phyloP scores from a whole-genome alignment of 139 green algal species.

The Pseudopediastrum boryanum region DNA sequence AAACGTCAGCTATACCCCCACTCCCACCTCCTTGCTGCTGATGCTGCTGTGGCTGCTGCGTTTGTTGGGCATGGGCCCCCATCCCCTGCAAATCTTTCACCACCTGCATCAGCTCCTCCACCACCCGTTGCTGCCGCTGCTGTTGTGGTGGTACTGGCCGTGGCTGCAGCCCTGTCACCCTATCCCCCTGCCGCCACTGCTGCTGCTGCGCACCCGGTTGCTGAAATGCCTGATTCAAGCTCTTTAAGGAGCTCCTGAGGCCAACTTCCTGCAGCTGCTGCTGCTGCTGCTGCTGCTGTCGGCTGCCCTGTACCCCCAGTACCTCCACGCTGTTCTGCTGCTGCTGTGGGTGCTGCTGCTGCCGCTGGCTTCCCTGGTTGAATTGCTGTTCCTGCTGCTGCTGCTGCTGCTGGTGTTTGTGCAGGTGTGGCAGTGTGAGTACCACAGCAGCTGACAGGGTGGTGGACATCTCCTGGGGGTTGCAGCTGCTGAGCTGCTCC shows the following conservation, averaged over 20 bases:
- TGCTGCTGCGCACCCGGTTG: not conserved
- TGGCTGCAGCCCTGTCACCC: no score
- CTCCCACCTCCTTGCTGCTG: no score
- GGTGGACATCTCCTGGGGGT: conserved; percentile 1
- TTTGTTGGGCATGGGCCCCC: no score
- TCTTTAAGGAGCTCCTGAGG: not conserved
- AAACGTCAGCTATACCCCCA: no score
- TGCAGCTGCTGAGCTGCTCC: not conserved
- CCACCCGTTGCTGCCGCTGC: no score
- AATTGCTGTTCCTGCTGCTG: conserved; percentile 11
- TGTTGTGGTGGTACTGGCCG: no score
- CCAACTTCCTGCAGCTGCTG: not conserved
- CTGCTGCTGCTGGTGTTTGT: not conserved
- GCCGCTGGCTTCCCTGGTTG: not conserved
- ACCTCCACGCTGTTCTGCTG: no score
- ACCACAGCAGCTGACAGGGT: conserved; percentile 13
- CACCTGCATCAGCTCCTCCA: no score
- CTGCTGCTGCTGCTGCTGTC: conserved; percentile 6
- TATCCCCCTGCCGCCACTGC: not conserved
- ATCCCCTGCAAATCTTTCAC: no score
- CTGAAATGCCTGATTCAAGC: conserved; percentile 1
- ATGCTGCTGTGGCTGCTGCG: no score
- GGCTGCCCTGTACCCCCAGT: not conserved
- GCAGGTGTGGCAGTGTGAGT: conserved; percentile 11
- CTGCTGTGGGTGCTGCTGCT: conserved; percentile 16